A percentile compares a stretch with the other conserved stretches of the same genome.
Evolutionary conservation across 176 grass and related monocot species (phyloP).

Genomic region (Ensete glaucum): DNA sequence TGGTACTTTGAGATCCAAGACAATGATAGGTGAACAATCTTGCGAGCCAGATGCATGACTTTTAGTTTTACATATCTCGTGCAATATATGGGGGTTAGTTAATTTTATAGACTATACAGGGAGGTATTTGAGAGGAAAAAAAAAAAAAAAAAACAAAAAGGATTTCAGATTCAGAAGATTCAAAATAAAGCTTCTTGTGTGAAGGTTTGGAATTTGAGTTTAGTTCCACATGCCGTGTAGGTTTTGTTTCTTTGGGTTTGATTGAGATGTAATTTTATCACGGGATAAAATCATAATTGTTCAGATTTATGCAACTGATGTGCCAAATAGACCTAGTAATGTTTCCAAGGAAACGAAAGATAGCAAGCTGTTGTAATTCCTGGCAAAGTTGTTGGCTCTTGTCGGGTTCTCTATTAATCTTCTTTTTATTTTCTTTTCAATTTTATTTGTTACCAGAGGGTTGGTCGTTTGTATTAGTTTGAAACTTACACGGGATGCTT

Average conservation of each 20-base stretch:
- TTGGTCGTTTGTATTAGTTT: slow-evolving; percentile 7
- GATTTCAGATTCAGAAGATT: slow-evolving; percentile 14
- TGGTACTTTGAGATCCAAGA: not conserved
- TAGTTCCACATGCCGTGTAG: not conserved
- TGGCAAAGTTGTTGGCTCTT: not conserved
- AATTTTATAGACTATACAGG: slow-evolving; percentile 10
- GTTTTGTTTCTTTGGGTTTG: not conserved
- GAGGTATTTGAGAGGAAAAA: not conserved
- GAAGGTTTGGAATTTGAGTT: slow-evolving; percentile 11
- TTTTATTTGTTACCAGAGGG: slow-evolving; percentile 1
- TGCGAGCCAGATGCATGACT: slow-evolving; percentile 6
- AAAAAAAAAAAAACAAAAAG: not conserved
- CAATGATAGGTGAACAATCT: slow-evolving; percentile 2
- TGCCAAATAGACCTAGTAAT: not conserved
- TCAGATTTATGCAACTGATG: slow-evolving; percentile 10
- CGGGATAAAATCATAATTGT: slow-evolving; percentile 8
- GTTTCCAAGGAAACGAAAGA: not conserved
- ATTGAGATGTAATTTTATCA: slow-evolving; percentile 7
- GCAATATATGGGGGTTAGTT: slow-evolving; percentile 1
- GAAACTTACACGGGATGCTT: not conserved
- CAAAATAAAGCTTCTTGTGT: slow-evolving; percentile 11
- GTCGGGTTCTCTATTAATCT: not conserved
- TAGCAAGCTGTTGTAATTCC: not conserved
- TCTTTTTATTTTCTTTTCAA: not conserved
- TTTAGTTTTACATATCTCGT: slow-evolving; percentile 3